Evolutionary conservation across 345 rosid species (phyloP).

Genomic region (Angophora floribunda): DNA sequence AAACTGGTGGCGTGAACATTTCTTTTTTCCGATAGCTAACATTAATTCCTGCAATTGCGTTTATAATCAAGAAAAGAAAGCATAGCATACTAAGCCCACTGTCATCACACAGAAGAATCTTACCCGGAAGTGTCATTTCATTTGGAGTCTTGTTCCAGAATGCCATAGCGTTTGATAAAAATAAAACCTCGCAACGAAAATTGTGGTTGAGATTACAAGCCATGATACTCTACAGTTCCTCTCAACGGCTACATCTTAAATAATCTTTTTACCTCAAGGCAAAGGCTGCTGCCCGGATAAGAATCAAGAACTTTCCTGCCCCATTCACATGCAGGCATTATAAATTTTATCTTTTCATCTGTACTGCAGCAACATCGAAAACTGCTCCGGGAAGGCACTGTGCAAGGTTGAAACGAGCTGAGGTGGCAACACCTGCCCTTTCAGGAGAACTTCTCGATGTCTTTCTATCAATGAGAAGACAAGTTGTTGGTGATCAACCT

Average conservation of each 20-base stretch:
- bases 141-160: not conserved
- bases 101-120: not conserved
- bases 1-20: not conserved
- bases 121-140: not conserved
- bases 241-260: not conserved
- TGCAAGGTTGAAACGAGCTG: slow-evolving; percentile 28
- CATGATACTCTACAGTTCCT: not conserved
- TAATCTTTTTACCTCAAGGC: not conserved
- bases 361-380: slow-evolving; percentile 19
- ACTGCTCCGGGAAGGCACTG: slow-evolving; percentile 30
- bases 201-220: not conserved
- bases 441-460: slow-evolving; percentile 15
- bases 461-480: slow-evolving; percentile 28
- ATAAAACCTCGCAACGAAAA: not conserved
- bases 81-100: not conserved
- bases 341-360: not conserved
- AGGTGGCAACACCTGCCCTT: slow-evolving; percentile 29
- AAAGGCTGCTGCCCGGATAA: not conserved
- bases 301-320: not conserved
- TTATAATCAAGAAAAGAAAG: not conserved
- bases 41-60: not conserved
- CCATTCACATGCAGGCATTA: not conserved
- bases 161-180: not conserved
- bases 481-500: slow-evolving; percentile 18
- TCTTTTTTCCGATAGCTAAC: not conserved